Conservation (phyloP, 345 rosid genomes). For the Arabidopsis arenosa region DNA sequence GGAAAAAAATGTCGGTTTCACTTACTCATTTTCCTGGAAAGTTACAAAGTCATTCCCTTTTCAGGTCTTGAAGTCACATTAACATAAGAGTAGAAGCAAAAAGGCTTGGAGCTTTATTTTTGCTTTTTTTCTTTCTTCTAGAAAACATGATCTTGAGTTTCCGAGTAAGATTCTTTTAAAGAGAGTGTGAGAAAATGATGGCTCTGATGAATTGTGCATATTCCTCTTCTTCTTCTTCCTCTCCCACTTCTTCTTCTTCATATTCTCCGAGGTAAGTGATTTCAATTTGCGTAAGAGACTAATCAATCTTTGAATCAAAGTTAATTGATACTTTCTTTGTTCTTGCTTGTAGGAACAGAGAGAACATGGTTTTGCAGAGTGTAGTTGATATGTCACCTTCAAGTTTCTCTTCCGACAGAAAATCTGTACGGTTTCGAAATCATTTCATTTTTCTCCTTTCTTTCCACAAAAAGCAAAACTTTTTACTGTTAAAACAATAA, state of each 20-base stretch:
- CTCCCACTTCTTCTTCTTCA: constrained; percentile 45
- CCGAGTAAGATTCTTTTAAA: constrained; percentile 11
- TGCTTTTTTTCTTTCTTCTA: not conserved
- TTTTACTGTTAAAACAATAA: not conserved
- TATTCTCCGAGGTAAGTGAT: constrained; percentile 48
- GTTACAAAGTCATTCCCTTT: constrained; percentile 30
- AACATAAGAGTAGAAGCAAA: constrained; percentile 19
- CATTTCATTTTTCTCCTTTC: not conserved
- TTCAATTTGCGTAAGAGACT: constrained; percentile 9
- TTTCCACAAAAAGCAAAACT: constrained; percentile 6
- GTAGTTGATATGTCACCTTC: constrained; percentile 55
- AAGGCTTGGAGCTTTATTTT: constrained; percentile 30
- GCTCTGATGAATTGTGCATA: constrained; percentile 53
- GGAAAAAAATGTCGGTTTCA: constrained; percentile 43
- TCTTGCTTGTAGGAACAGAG: constrained; percentile 23
- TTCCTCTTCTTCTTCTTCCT: constrained; percentile 52
- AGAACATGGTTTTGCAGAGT: constrained; percentile 49
- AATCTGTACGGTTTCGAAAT: constrained; percentile 53
- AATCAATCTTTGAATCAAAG: not conserved
- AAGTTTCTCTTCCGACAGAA: constrained; percentile 44
- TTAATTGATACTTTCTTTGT: not conserved
- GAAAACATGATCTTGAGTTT: constrained; percentile 34
- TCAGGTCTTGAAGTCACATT: constrained; percentile 36
- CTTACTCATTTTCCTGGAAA: constrained; percentile 40
- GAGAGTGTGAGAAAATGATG: constrained; percentile 46